Evolutionary conservation across 371 early-diverging fungal species (phyloP), one percentile per base, ranked within the genome.

Genomic region (Mucor circinelloides): DNA sequence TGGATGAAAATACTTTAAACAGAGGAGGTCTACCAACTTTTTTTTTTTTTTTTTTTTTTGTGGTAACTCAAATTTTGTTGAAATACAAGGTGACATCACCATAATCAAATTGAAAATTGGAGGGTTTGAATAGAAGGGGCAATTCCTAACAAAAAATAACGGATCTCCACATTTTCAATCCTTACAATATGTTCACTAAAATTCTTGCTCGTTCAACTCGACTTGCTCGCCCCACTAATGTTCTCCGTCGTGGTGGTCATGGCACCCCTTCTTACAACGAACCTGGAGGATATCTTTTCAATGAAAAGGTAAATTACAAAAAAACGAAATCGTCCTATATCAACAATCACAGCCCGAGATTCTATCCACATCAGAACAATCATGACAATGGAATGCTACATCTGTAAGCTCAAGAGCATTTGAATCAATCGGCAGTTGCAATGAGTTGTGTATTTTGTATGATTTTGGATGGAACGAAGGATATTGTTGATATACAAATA

Each of bases 201-300:
- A 74, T 79, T 64, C 67, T 87, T 72, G 69, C 79, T 62, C 86
- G 85, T 64, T 82, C 85, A 17, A 61, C 78, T 40, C 60, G 77
- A 72, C 79, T 87, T 68, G 68, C 83, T 30, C 87, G 87, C 64
- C 78, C 85, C 5, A 74, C 78, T 59, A 64, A 80, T 60, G 72
- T 81, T 66, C 75, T 76, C 31, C 86, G 84, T 73, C 79, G 85
- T 69, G 85, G 85, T 58, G 88, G 86, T 30, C 78, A 80, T 60
- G 83, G 84, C 48, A 66, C 73, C n/a, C 77, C 80, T 42, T 80
- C 82, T 67, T 85, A 77, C 68, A 88, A 89, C 70, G 87, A 85
- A 72, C 89, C 89, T 38, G 82, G 85, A 57, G 89, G 89, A 62
- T 84, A 87, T 69, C 80, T 90, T 63, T 89, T 90, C 68, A 80